phyloP scores from a whole-genome alignment of 2,329 filamentous ascomycete species.

The Colletotrichum sp. region DNA sequence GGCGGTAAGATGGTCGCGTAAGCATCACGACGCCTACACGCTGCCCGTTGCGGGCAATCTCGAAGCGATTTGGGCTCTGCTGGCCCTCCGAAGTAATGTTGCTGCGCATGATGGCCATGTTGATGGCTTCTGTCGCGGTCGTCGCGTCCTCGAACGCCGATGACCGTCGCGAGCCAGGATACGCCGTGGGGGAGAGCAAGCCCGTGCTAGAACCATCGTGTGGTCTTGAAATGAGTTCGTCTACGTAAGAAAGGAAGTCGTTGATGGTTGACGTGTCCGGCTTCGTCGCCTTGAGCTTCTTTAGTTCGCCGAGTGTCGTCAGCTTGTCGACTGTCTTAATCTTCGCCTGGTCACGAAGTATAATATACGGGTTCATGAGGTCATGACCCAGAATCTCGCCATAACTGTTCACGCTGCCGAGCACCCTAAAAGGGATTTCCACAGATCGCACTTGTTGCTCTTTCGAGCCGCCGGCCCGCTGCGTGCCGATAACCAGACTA shows the following conservation, averaged over 20 bases:
- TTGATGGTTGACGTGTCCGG: slow-evolving; percentile 41
- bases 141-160: slow-evolving; percentile 61
- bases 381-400: slow-evolving; percentile 93
- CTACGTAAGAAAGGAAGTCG: slow-evolving; percentile 79
- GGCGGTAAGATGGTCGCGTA: slow-evolving; percentile 83
- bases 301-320: slow-evolving; percentile 20
- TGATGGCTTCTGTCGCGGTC: slow-evolving; percentile 83
- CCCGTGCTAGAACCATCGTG: slow-evolving; percentile 60
- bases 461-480: slow-evolving; percentile 77
- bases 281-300: slow-evolving; percentile 19
- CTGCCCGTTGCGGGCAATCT: slow-evolving; percentile 90
- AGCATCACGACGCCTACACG: slow-evolving; percentile 92
- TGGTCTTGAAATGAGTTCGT: slow-evolving; percentile 71
- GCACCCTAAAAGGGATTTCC: slow-evolving; percentile 89
- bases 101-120: slow-evolving; percentile 86
- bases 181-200: slow-evolving; percentile 75
- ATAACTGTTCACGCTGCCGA: slow-evolving; percentile 88
- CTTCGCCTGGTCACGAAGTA: slow-evolving; percentile 82
- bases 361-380: slow-evolving; percentile 90
- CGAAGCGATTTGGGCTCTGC: slow-evolving; percentile 89
- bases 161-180: slow-evolving; percentile 57
- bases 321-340: slow-evolving; percentile 57
- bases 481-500: slow-evolving; percentile 88
- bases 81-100: slow-evolving; percentile 71
- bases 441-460: slow-evolving; percentile 89